Conservation (phyloP, 78 protist species). For the Dictyostelium purpureum region DNA sequence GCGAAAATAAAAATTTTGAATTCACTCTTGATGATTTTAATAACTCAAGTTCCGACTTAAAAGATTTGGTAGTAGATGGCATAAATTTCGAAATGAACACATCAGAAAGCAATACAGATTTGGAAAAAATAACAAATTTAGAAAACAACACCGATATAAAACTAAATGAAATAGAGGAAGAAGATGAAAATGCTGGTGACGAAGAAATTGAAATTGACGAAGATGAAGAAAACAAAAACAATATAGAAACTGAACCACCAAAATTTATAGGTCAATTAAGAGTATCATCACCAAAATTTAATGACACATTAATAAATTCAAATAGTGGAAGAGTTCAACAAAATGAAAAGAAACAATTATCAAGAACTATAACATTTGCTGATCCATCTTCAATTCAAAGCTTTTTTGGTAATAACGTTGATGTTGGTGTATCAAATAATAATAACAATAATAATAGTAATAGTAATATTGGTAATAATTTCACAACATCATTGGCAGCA, state of each 20-base stretch:
- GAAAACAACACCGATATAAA: background rate
- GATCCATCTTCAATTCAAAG: slow-evolving; percentile 41
- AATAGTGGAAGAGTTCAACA: background rate
- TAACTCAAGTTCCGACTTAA: background rate
- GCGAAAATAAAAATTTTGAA: background rate
- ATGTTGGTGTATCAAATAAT: background rate
- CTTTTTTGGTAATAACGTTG: background rate
- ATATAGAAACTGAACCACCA: no score
- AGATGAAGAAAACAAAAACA: background rate
- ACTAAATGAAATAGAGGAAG: background rate
- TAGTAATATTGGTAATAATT: background rate
- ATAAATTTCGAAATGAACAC: background rate
- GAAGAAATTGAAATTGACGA: background rate
- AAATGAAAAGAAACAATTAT: slow-evolving; percentile 17
- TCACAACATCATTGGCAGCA: background rate
- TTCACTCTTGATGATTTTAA: background rate
- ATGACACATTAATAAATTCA: slow-evolving; percentile 9
- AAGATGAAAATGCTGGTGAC: background rate
- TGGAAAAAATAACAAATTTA: background rate
- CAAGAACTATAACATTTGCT: slow-evolving; percentile 59
- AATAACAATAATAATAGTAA: background rate
- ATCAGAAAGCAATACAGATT: background rate
- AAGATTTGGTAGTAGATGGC: slow-evolving; percentile 1
- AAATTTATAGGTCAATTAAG: no score
- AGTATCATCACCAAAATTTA: background rate